phyloP scores from a whole-genome alignment of 2,329 filamentous ascomycete species.

The Grosmannia huntii region DNA sequence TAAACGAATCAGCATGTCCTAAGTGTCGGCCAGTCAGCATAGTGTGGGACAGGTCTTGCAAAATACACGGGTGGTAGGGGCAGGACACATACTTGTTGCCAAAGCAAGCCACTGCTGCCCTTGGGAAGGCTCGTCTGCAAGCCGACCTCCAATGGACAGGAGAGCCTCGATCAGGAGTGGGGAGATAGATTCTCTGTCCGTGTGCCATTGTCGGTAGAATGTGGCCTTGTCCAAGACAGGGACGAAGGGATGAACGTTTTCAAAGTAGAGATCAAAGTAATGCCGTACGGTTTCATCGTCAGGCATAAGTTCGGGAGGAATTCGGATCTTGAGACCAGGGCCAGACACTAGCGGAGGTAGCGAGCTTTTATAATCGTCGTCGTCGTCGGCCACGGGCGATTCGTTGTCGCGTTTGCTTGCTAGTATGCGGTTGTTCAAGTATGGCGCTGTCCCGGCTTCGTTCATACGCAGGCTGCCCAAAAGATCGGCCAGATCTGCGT shows the following conservation, averaged over 20 bases:
- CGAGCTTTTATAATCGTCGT: slow-evolving; percentile 59
- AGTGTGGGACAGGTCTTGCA: not conserved
- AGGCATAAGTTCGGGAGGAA: slow-evolving; percentile 89
- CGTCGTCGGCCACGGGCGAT: slow-evolving; percentile 47
- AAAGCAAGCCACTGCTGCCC: slow-evolving; percentile 89
- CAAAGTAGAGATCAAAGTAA: slow-evolving; percentile 86
- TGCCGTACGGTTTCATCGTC: slow-evolving; percentile 67
- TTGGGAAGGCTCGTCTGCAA: slow-evolving; percentile 72
- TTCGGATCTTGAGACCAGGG: slow-evolving; percentile 67
- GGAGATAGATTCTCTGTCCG: slow-evolving; percentile 70
- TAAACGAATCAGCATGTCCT: slow-evolving; percentile 88
- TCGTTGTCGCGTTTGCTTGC: slow-evolving; percentile 30
- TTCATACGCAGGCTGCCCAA: slow-evolving; percentile 81
- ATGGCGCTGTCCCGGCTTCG: slow-evolving; percentile 75
- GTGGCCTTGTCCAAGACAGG: slow-evolving; percentile 73
- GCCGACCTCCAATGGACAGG: slow-evolving; percentile 75
- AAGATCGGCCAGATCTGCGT: slow-evolving; percentile 64
- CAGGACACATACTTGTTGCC: slow-evolving; percentile 52
- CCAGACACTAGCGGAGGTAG: slow-evolving; percentile 56
- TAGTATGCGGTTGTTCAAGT: slow-evolving; percentile 48
- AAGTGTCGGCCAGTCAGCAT: not conserved
- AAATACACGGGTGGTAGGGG: not conserved
- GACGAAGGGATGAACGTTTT: slow-evolving; percentile 82
- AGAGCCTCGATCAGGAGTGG: slow-evolving; percentile 81
- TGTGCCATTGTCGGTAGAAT: slow-evolving; percentile 85